phyloP scores from a whole-genome alignment of 257 asterid species.

The Orobanche coerulescens region DNA sequence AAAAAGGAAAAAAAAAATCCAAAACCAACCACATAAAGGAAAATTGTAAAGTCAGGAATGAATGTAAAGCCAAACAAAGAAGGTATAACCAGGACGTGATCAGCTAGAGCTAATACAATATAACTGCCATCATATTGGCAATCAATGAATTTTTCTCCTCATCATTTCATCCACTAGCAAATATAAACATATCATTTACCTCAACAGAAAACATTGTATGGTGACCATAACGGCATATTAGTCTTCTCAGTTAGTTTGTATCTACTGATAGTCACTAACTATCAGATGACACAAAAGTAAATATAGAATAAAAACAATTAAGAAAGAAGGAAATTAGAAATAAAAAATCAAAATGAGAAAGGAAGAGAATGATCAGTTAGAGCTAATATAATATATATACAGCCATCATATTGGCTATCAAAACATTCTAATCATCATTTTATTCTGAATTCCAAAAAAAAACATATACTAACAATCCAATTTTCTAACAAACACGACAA shows the following conservation, averaged over 20 bases:
- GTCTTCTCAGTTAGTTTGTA: not conserved
- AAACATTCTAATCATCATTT: constrained; percentile 23
- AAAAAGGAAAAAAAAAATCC: not conserved
- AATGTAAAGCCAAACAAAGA: too few species aligned
- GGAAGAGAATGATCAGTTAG: constrained; percentile 48
- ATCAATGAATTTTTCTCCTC: constrained; percentile 15
- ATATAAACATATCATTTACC: not conserved
- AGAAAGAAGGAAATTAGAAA: not conserved
- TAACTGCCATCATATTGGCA: constrained; percentile 30
- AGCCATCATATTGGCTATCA: constrained; percentile 51
- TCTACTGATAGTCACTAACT: not conserved
- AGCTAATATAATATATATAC: constrained; percentile 53
- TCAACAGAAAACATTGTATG: too few species aligned
- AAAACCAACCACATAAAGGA: not conserved
- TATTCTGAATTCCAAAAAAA: constrained; percentile 13
- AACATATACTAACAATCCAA: too few species aligned
- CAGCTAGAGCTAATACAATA: constrained; percentile 44
- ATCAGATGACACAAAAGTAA: not conserved
- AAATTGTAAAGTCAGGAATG: too few species aligned
- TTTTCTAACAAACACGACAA: too few species aligned
- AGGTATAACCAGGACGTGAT: constrained; percentile 15
- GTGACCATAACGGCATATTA: not conserved
- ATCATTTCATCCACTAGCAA: not conserved
- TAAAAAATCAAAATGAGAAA: not conserved
- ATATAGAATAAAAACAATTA: not conserved